phyloP scores from a whole-genome alignment of 495 filamentous ascomycete species.

The Hypoxylon intermedium region DNA sequence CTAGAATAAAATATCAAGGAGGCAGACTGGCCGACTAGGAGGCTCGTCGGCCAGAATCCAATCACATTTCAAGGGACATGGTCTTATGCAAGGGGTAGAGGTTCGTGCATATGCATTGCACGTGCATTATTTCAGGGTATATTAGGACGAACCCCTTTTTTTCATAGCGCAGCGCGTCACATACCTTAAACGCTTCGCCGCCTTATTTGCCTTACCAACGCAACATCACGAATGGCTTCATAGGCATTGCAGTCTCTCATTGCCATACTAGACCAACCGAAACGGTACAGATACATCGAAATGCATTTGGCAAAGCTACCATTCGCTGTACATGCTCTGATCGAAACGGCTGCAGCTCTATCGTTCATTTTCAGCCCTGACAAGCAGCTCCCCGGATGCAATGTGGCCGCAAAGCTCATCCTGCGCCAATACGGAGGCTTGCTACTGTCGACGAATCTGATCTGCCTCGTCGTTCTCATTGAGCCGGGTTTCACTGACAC shows the following conservation, averaged over 20 bases:
- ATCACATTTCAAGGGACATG: neutral
- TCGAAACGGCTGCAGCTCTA: conserved; percentile 40
- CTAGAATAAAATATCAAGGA: no score
- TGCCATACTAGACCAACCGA: neutral
- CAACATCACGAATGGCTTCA: no score
- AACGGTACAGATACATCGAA: neutral
- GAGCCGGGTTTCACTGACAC: conserved; percentile 29
- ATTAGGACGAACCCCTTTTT: no score
- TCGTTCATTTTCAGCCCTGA: conserved; percentile 42
- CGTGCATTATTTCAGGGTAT: conserved; percentile 14
- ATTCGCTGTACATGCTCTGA: conserved; percentile 35
- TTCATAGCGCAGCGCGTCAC: no score
- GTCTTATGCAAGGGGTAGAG: conserved; percentile 15
- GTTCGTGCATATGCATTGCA: neutral
- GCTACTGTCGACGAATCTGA: conserved; percentile 45
- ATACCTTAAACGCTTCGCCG: no score
- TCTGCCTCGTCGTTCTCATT: conserved; percentile 35
- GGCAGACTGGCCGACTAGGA: no score
- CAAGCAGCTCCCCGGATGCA: conserved; percentile 41
- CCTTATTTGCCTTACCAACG: neutral
- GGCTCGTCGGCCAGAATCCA: no score
- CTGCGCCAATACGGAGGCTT: conserved; percentile 50
- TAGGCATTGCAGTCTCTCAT: neutral
- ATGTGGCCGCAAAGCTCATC: conserved; percentile 44
- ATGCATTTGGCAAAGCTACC: conserved; percentile 33